These are phyloP conservation scores for Cytospora piceae DNA, from an alignment of 2,329 filamentous ascomycete genomes.

Conservation along the genomic window DNA sequence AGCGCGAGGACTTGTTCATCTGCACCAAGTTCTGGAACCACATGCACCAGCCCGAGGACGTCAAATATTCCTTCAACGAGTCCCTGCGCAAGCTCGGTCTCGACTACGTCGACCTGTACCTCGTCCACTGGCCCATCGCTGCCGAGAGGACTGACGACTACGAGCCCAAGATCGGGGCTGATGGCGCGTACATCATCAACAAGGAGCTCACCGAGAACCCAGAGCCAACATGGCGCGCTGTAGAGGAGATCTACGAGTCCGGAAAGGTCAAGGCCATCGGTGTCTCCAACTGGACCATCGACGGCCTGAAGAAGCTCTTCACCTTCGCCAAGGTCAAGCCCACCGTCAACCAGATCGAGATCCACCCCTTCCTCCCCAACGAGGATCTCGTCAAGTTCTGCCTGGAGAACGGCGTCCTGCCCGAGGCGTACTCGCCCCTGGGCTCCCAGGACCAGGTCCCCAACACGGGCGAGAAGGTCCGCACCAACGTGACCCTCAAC, in stretches of 20 bases:
- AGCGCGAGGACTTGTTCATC: conserved; percentile 58
- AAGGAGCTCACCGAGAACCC: conserved; percentile 69
- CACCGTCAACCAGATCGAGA: conserved; percentile 55
- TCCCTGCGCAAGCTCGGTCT: conserved; percentile 55
- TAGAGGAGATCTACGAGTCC: conserved; percentile 60
- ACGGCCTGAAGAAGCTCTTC: conserved; percentile 58
- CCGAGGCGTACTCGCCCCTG: conserved; percentile 55
- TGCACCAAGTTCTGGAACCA: conserved; percentile 75
- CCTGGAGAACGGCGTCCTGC: conserved; percentile 54
- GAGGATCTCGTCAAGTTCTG: conserved; percentile 57
- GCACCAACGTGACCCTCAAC: conserved; percentile 62
- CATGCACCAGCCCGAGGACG: conserved; percentile 63
- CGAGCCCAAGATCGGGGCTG: conserved; percentile 48
- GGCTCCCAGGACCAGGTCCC: conserved; percentile 73
- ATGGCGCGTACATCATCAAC: conserved; percentile 54
- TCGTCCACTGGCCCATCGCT: conserved; percentile 58
- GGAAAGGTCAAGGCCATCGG: conserved; percentile 62
- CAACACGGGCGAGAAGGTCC: conserved; percentile 67
- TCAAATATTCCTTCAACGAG: conserved; percentile 54
- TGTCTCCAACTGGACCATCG: conserved; percentile 60
- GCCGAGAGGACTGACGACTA: conserved; percentile 49
- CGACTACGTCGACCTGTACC: conserved; percentile 61
- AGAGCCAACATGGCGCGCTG: conserved; percentile 63
- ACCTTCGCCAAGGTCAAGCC: conserved; percentile 51
- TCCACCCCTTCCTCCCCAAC: conserved; percentile 52